These are phyloP conservation scores for Coemansia sp. DNA, from an alignment of 192 early-diverging fungal genomes.

Conservation along the genomic window DNA sequence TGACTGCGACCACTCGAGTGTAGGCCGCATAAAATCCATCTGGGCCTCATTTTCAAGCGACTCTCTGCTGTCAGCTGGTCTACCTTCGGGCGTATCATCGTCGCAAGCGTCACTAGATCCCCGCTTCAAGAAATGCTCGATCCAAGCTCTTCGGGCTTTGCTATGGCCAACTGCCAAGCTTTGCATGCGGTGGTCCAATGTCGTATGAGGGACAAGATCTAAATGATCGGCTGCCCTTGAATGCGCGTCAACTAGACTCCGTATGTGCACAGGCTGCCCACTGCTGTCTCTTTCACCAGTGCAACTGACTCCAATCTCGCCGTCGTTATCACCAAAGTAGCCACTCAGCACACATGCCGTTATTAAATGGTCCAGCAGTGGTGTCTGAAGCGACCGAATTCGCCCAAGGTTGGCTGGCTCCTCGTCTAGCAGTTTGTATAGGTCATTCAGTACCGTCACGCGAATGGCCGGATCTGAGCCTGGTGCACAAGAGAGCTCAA, in stretches of 20 bases:
- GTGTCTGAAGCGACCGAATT: conserved; percentile 1
- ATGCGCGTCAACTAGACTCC: conserved; percentile 14
- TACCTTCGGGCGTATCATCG: neutral
- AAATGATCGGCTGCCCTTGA: conserved; percentile 23
- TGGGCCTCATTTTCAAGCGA: conserved; percentile 14
- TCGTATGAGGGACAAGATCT: conserved; percentile 45
- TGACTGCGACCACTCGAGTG: conserved; percentile 29
- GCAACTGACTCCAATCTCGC: neutral
- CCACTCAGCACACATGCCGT: conserved; percentile 23
- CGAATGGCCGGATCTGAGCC: conserved; percentile 30
- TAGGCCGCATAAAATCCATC: conserved; percentile 23
- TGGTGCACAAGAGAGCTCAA: conserved; percentile 32
- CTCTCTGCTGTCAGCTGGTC: neutral
- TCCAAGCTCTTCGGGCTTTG: conserved; percentile 34
- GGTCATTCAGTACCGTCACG: conserved; percentile 17
- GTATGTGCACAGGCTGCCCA: neutral
- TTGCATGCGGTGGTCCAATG: conserved; percentile 35
- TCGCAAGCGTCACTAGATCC: neutral
- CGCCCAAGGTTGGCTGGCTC: conserved; percentile 38
- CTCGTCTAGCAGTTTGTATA: conserved; percentile 25
- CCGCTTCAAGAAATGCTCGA: conserved; percentile 7
- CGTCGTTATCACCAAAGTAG: conserved; percentile 10
- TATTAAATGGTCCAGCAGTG: conserved; percentile 25
- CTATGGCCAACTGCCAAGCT: conserved; percentile 31
- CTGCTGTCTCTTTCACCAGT: neutral